phyloP scores from a whole-genome alignment of 306 rosid genomes.

The Cercis canadensis region DNA sequence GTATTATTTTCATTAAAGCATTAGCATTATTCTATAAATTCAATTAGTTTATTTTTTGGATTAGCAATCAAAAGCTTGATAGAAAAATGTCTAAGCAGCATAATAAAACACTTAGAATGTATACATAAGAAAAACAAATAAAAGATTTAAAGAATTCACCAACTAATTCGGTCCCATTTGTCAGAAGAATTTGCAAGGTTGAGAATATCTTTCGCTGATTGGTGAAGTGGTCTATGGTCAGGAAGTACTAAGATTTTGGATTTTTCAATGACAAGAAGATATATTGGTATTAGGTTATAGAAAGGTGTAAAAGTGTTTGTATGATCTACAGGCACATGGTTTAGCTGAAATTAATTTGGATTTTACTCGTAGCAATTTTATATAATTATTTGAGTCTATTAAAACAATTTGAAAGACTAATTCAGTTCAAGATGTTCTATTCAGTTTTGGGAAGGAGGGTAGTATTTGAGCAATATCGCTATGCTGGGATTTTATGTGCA shows the following conservation, averaged over 20 bases:
- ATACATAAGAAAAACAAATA: background rate
- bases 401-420: background rate
- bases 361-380: background rate
- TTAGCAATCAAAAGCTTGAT: background rate
- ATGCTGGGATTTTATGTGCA: background rate
- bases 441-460: background rate
- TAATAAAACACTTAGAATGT: background rate
- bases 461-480: background rate
- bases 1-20: background rate
- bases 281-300: too few species aligned
- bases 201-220: too few species aligned
- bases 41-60: background rate
- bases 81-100: background rate
- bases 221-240: too few species aligned
- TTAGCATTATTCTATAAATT: background rate
- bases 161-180: too few species aligned
- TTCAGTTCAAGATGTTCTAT: slow-evolving; percentile 12
- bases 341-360: too few species aligned
- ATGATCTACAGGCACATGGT: background rate
- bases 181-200: too few species aligned
- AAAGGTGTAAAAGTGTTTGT: background rate
- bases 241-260: too few species aligned
- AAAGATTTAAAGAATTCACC: background rate
- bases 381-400: background rate
- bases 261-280: too few species aligned